phyloP scores from a whole-genome alignment of 305 asterid species.

The Rubia balearica region DNA sequence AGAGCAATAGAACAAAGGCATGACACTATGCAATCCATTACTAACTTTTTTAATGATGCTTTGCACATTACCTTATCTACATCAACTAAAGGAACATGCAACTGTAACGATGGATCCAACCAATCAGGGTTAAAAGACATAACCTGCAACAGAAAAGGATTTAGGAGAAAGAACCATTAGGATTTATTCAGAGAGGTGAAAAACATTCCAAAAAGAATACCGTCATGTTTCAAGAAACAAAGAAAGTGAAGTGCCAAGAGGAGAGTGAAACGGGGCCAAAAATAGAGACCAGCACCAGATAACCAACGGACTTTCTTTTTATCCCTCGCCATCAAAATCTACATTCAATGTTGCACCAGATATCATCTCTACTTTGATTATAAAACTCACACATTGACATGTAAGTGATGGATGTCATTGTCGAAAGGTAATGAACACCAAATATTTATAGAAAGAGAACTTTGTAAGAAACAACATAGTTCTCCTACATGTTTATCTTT shows the following conservation, averaged over 20 bases:
- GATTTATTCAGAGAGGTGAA: neutral
- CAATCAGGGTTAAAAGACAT: slow-evolving; percentile 62
- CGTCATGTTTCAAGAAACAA: neutral
- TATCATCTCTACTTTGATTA: neutral
- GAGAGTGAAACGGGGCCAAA: neutral
- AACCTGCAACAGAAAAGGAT: slow-evolving; percentile 41
- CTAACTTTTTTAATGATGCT: slow-evolving; percentile 6
- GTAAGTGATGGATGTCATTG: neutral
- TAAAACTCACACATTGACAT: neutral
- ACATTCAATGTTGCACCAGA: neutral
- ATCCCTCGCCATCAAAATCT: neutral
- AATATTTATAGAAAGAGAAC: neutral
- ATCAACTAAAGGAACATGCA: slow-evolving; percentile 81
- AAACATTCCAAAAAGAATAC: neutral
- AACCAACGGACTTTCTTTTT: neutral
- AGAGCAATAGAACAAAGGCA: neutral
- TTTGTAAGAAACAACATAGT: neutral
- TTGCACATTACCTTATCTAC: slow-evolving; percentile 69
- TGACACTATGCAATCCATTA: neutral
- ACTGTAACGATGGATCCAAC: slow-evolving; percentile 71
- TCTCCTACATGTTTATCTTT: neutral
- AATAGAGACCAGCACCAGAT: neutral
- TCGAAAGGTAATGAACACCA: neutral
- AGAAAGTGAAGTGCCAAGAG: neutral
- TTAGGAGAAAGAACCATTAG: neutral